Evolutionary conservation across 2,329 filamentous ascomycete genomes (phyloP), one percentile per base, ranked within the genome.

Genomic region (Alternaria infectoria): DNA sequence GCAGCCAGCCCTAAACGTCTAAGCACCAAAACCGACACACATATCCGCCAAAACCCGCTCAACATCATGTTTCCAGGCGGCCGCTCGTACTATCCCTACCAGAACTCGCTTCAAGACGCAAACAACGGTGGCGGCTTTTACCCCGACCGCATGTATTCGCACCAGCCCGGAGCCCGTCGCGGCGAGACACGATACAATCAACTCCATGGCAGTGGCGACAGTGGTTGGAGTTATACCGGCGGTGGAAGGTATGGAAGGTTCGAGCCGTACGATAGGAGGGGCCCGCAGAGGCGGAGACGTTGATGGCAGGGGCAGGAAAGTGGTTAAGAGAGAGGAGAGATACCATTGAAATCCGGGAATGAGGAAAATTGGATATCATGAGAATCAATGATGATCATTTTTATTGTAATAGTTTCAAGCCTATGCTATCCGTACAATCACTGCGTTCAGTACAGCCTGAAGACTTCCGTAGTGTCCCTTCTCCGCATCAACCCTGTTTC

Each of bases 81-180:
- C 26, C 59, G 47, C 28, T 46, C 26, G 8, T 40, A 21, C n/a
- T 49, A 52, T 19, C 54, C 49, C 2, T 62, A 62, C 26, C 28
- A 40, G 5, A 7, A 43, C n/a, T 17, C 32, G n/a, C 45, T 55
- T 6, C 51, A 43, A n/a, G n/a, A 56, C 26, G 45, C 57, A 19
- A 15, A 36, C 9, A 28, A 44, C 23, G 61, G 57, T 26, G 61
- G 46, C 21, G 45, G 51, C 19, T 45, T 28, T 36, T 52, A 47
- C 25, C 61, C 51, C 10, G 45, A 59, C 45, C 57, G 51, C 57
- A 61, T 60, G 51, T 52, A 63, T 46, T 47, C 51, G 32, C 61
- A 55, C 17, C 15, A 25, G 5, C 57, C 51, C 4, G 61, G 61
- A 12, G 15, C 32, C 12, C n/a, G 30, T 9, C 17, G 21, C 11